A percentile compares a stretch with the other conserved stretches of the same genome.
Evolutionary conservation across 345 rosid species (phyloP).

Genomic region (Pistacia vera): DNA sequence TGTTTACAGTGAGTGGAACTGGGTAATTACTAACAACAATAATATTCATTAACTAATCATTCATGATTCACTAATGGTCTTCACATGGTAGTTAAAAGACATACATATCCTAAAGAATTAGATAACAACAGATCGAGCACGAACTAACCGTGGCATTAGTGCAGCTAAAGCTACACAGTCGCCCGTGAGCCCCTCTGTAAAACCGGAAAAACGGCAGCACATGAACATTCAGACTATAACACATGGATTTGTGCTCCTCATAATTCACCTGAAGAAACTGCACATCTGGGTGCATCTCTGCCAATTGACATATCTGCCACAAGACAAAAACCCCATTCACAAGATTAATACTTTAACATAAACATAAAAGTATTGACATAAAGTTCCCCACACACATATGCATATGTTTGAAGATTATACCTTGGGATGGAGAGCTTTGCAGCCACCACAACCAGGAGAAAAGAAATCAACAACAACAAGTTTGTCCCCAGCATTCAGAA

Average conservation of each 20-base stretch:
- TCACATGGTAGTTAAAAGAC: background rate
- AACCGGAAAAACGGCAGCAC: constrained; percentile 91
- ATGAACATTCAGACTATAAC: constrained; percentile 88
- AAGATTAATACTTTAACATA: background rate
- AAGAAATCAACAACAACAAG: constrained; percentile 88
- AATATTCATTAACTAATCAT: background rate
- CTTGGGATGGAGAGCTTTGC: constrained; percentile 97
- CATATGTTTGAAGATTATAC: constrained; percentile 26
- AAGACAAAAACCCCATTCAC: constrained; percentile 9
- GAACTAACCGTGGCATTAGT: constrained; percentile 93
- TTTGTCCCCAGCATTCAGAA: constrained; percentile 71
- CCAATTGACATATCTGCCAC: constrained; percentile 78
- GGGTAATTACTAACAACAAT: background rate
- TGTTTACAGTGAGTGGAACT: no score
- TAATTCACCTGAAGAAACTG: constrained; percentile 88
- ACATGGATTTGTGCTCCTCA: constrained; percentile 96
- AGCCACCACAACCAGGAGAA: constrained; percentile 98
- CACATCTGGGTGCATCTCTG: constrained; percentile 73
- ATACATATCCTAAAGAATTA: background rate
- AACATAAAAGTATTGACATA: background rate
- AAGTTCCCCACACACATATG: background rate
- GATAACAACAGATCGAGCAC: background rate
- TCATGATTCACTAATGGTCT: background rate
- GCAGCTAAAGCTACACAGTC: constrained; percentile 93
- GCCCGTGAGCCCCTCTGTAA: constrained; percentile 87